A percentile compares a stretch with the other conserved stretches of the same genome.
phyloP scores from a whole-genome alignment of 495 filamentous ascomycete genomes.

The Tuber calosporum region DNA sequence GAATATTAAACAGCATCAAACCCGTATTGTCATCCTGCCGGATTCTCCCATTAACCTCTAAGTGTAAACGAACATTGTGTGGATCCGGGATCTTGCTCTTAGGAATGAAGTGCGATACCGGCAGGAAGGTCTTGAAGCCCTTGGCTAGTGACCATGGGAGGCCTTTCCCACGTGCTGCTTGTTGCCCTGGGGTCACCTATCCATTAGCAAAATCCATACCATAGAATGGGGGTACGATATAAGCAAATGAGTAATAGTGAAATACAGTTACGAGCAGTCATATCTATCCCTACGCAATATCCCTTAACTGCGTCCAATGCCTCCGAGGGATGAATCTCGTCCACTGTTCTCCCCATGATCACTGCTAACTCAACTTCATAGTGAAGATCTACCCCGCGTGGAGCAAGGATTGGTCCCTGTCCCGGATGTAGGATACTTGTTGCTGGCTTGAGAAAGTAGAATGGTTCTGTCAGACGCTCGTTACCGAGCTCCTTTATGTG shows the following conservation, averaged over 20 bases:
- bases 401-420: constrained; percentile 73
- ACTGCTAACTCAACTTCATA: constrained; percentile 93
- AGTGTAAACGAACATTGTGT: constrained; percentile 74
- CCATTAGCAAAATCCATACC: background rate
- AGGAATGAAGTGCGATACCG: constrained; percentile 67
- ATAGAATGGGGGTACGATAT: background rate
- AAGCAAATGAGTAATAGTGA: background rate
- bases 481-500: constrained; percentile 91
- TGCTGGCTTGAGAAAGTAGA: constrained; percentile 97
- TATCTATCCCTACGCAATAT: constrained; percentile 49
- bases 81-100: constrained; percentile 76
- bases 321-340: constrained; percentile 60
- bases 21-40: constrained; percentile 77
- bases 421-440: constrained; percentile 70
- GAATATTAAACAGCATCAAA: constrained; percentile 87
- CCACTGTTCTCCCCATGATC: constrained; percentile 69
- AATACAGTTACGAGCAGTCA: constrained; percentile 43
- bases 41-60: constrained; percentile 66
- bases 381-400: constrained; percentile 73
- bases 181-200: constrained; percentile 49
- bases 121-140: constrained; percentile 95
- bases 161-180: constrained; percentile 91
- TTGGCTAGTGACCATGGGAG: constrained; percentile 95
- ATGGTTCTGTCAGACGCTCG: constrained; percentile 75
- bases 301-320: constrained; percentile 54